Base-by-base conservation (phyloP, 805 yeast species). In the Ogataea paradorogensis region DNA sequence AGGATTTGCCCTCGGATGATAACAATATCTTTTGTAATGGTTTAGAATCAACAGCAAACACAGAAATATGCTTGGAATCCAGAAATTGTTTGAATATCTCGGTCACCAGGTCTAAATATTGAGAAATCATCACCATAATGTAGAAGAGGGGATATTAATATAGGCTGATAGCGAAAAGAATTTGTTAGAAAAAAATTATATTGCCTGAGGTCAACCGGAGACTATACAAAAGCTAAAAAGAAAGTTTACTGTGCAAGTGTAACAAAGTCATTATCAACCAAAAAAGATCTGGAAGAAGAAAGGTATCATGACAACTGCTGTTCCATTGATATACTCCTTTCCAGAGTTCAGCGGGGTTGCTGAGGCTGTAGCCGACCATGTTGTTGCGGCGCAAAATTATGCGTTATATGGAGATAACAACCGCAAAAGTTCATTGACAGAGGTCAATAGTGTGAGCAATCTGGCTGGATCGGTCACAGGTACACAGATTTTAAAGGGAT, bases 291-390 rank as follows among this genome's bases (percentile, higher is more conserved):
- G 25, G n/a, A 9, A 23, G n/a, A 5, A 9, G 5, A 4, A 11
- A 23, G 9, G 11, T 5, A 14, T 25, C 9, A 88, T 88, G 96
- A 87, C 96, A 2, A 86, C 96, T 3, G 85, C 95, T 5, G 95
- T 89, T 16, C 98, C 99, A 14, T 80, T 88, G 46, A 83, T 91
- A 37, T 90, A 87, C 72, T 86, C 96, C 35, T 91, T 93, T 61
- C 93, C 89, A 30, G 95, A 85, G 62, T 82, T 87, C 56, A 71
- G 80, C 21, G 93, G 86, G 13, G 96, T 91, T 23, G 97, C 98
- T 2, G 95, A 85, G 39, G 98, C 98, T 16, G 95, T 91, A 21
- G 97, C 97, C 1, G 96, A 93, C 63, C 95, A 90, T 62, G 83
- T 91, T 34, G 79, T 89, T 25, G 78, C 85, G 21, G 95, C 95